Conservation (phyloP, 2,329 filamentous ascomycete genomes). For the Aspergillus candidus region DNA sequence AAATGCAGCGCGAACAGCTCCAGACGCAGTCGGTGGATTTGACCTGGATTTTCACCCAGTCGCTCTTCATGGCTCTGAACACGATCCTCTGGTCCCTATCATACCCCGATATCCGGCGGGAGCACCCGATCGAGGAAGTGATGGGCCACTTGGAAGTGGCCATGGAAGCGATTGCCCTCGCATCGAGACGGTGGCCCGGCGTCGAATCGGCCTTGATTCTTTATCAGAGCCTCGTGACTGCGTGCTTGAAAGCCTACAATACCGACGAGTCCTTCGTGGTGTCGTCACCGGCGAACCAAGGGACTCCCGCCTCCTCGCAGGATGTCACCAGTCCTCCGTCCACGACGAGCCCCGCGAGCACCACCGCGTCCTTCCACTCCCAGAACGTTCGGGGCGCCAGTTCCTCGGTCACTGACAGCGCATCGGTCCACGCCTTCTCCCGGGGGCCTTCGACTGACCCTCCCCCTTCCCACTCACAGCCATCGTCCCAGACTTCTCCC, state of each 20-base stretch:
- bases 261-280: slow-evolving; percentile 48
- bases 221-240: slow-evolving; percentile 77
- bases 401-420: slow-evolving; percentile 22
- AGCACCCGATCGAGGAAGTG: slow-evolving; percentile 68
- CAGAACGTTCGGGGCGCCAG: slow-evolving; percentile 26
- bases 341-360: slow-evolving; percentile 38
- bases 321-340: slow-evolving; percentile 35
- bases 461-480: slow-evolving; percentile 18
- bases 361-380: slow-evolving; percentile 31
- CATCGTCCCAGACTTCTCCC: slow-evolving; percentile 12
- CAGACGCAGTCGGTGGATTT: slow-evolving; percentile 70
- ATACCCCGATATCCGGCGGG: slow-evolving; percentile 71
- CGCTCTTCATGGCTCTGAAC: slow-evolving; percentile 86
- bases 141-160: slow-evolving; percentile 67
- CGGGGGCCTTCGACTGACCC: slow-evolving; percentile 30
- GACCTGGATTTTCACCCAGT: slow-evolving; percentile 88
- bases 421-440: slow-evolving; percentile 29
- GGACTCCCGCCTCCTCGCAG: slow-evolving; percentile 36
- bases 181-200: slow-evolving; percentile 85
- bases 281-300: slow-evolving; percentile 42
- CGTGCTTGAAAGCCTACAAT: slow-evolving; percentile 84
- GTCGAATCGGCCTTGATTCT: slow-evolving; percentile 77
- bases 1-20: slow-evolving; percentile 74
- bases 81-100: slow-evolving; percentile 88
- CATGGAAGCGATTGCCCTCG: slow-evolving; percentile 70